Evolutionary conservation across 129 eudicot genomes (phyloP).

Genomic region (Saposhnikovia divaricata): DNA sequence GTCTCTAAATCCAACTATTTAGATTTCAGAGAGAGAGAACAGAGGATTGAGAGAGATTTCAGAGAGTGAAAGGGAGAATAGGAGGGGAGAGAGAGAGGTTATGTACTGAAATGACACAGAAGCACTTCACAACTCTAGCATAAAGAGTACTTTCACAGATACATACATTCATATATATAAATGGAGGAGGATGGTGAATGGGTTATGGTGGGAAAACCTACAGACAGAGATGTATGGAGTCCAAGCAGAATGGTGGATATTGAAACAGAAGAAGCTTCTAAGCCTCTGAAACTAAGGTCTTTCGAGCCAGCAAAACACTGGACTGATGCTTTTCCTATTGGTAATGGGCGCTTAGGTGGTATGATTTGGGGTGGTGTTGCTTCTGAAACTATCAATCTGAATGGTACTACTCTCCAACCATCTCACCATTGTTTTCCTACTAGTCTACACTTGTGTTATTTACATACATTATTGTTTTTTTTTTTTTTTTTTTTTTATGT

Average conservation of each 20-base stretch:
- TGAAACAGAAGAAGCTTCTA: slow-evolving; percentile 1
- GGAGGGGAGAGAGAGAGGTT: background rate
- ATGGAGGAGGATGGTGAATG: slow-evolving; percentile 26
- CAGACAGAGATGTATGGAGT: slow-evolving; percentile 32
- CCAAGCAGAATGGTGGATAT: slow-evolving; percentile 15
- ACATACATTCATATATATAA: background rate
- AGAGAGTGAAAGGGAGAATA: too few species aligned
- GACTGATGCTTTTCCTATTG: slow-evolving; percentile 91
- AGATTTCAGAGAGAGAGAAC: background rate
- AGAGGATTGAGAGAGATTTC: too few species aligned
- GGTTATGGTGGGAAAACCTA: slow-evolving; percentile 18
- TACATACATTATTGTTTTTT: too few species aligned
- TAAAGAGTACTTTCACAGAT: background rate
- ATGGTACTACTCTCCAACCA: slow-evolving; percentile 35
- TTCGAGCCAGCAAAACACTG: slow-evolving; percentile 60
- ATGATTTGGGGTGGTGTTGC: slow-evolving; percentile 78
- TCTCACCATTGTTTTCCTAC: background rate
- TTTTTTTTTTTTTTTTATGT: too few species aligned
- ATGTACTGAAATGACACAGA: background rate
- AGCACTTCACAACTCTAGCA: background rate
- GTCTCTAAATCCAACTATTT: background rate
- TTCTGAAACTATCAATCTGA: slow-evolving; percentile 70
- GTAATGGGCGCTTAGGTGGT: slow-evolving; percentile 87
- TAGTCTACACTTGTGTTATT: too few species aligned
- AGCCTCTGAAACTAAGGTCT: slow-evolving; percentile 46